phyloP scores from a whole-genome alignment of 2,329 filamentous ascomycete species.

The Epichloe sibirici region DNA sequence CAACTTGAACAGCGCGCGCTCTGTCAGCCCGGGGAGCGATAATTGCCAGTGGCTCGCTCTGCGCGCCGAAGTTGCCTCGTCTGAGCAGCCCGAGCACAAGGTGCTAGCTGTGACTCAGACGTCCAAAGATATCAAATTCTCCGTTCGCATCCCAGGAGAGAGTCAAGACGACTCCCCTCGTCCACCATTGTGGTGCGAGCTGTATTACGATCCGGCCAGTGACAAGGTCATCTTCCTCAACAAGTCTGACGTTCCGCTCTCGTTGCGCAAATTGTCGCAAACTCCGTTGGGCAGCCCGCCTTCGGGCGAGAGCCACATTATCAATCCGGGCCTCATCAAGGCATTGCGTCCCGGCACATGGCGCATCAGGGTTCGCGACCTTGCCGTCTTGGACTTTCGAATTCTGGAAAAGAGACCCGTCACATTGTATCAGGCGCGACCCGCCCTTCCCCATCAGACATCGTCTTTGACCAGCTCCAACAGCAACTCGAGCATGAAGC shows the following conservation, averaged over 20 bases:
- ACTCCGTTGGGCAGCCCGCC: conserved; percentile 24
- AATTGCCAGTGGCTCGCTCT: conserved; percentile 46
- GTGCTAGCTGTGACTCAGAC: conserved; percentile 50
- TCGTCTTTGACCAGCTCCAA: conserved; percentile 21
- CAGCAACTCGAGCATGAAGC: conserved; percentile 35
- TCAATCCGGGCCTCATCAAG: conserved; percentile 32
- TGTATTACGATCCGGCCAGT: conserved; percentile 48
- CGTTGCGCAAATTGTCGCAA: conserved; percentile 33
- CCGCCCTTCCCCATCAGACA: conserved; percentile 16
- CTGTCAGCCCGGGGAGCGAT: conserved; percentile 43
- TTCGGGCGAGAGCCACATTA: conserved; percentile 30
- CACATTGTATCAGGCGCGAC: conserved; percentile 22
- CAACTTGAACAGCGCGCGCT: conserved; percentile 36
- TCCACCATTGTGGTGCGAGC: conserved; percentile 44
- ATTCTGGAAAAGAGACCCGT: conserved; percentile 43
- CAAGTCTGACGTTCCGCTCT: conserved; percentile 41
- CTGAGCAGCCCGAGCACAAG: conserved; percentile 41
- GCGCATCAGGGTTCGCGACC: conserved; percentile 38
- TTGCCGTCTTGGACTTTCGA: conserved; percentile 44
- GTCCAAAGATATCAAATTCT: conserved; percentile 46
- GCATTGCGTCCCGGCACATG: conserved; percentile 42
- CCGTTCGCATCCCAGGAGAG: conserved; percentile 41
- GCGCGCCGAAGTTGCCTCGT: conserved; percentile 39
- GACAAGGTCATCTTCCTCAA: conserved; percentile 46
- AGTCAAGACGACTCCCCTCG: conserved; percentile 28